Evolutionary conservation across 2,329 filamentous ascomycete genomes (phyloP), one percentile per base, ranked within the genome.

Genomic region (Alternaria metachromatica): DNA sequence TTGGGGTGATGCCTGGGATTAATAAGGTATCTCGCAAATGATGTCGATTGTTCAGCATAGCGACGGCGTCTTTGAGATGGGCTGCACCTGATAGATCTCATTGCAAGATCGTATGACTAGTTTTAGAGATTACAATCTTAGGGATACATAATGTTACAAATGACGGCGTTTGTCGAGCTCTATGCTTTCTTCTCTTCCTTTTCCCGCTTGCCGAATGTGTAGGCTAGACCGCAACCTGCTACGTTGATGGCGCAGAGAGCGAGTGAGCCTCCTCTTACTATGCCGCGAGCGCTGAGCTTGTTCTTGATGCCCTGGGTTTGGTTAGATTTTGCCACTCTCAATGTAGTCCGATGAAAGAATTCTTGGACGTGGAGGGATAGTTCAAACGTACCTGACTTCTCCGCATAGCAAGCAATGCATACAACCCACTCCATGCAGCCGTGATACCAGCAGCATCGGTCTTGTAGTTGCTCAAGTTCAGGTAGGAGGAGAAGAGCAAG

Each of bases 401-500:
- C 65, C 89, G 82, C 60, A 84, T 79, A 4, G 89, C 89, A 12
- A 92, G 78, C 15, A 91, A 75, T n/a, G 89, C 80, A 70, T 91
- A 91, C 44, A 90, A 73, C 1, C 87, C 88, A 30, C 87, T 89
- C 87, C 88, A 90, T 0, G 89, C 88, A 9, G 88, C 87, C 18
- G 85, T 88, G 6, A 90, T 82, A 6, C 89, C 89, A 0, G 89
- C 89, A 20, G 84, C 84, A 72, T 91, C 90, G 53, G 86, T 86
- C 74, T 87, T 87, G 80, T 86, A 90, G 63, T 85, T 84, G 66
- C 85, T 84, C 28, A 91, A 73, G 74, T 91, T 91, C 48, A 91
- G 81, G 73, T 91, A 92, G 61, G 87, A 87, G 55, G 86, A 86
- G 80, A 91, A 89, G 62, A 91, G 83, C 4, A 92, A 83, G 60